These are phyloP conservation scores for Penicillium hordei DNA, from an alignment of 2,329 filamentous ascomycete species.

Conservation along the genomic window DNA sequence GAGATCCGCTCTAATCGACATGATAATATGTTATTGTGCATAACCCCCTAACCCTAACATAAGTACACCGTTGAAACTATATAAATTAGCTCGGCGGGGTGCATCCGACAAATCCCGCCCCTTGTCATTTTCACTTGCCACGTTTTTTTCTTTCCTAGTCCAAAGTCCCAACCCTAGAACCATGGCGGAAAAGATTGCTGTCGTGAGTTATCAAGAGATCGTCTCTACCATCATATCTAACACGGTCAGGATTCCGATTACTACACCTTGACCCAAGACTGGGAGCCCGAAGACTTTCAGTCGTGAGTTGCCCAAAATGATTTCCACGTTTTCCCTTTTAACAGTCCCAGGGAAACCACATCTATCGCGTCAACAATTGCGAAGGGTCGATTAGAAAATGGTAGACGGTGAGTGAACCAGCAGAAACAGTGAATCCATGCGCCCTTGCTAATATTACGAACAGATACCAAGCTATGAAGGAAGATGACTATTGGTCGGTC, in stretches of 20 bases:
- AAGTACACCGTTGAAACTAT: not conserved
- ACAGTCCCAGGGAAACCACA: slow-evolving; percentile 14
- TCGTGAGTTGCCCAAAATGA: slow-evolving; percentile 10
- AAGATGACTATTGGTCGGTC: slow-evolving; percentile 22
- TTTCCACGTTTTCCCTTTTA: not conserved
- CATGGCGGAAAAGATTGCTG: not conserved
- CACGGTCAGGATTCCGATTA: slow-evolving; percentile 10
- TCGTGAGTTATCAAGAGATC: not conserved
- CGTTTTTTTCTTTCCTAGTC: not conserved
- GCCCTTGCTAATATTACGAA: not conserved
- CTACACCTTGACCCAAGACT: slow-evolving; percentile 4
- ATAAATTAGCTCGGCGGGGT: not conserved
- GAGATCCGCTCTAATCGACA: not conserved
- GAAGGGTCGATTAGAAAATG: slow-evolving; percentile 17
- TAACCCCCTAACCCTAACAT: not conserved
- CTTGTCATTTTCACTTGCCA: not conserved
- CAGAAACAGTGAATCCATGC: slow-evolving; percentile 10
- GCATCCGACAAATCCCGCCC: not conserved
- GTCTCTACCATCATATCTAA: not conserved
- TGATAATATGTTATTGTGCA: not conserved
- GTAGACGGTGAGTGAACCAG: slow-evolving; percentile 21
- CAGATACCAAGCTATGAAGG: slow-evolving; percentile 20
- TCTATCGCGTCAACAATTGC: slow-evolving; percentile 17
- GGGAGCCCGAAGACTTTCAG: slow-evolving; percentile 12
- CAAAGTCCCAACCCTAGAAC: not conserved